Evolutionary conservation across 805 yeast species (phyloP), one percentile per base, ranked within the genome.

Genomic region (Scheffersomyces ergatensis): DNA sequence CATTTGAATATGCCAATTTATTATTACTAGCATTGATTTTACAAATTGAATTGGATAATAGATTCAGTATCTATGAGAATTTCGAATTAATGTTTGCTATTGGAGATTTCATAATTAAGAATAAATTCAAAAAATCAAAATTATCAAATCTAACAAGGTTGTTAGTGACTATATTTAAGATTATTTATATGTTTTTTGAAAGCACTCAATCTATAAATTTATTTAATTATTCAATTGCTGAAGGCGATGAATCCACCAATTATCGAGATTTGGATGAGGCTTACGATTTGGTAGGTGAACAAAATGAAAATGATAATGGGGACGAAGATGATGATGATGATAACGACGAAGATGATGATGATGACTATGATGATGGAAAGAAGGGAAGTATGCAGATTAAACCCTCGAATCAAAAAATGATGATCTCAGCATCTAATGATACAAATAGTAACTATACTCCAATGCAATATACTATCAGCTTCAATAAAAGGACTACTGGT

Each of bases 121-220:
- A 45, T 20, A 51, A 46, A 25, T 47, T 50, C 30, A 48, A 45
- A 27, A 39, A 46, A 17, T 54, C 54, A 21, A 57, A 50, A 17
- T 37, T 48, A 5, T 52, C 52, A 36, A 43, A 42, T 13, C 53
- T 62, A 19, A 50, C 63, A 3, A 56, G 54, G 14, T 54, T 54
- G 21, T 44, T 64, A 30, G 49, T 61, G 38, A 50, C 51, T 34
- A 53, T 52, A 23, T 65, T 72, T 53, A 58, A 46, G 43, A 62
- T 55, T 47, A 47, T 64, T 45, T 51, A 59, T 44, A 49, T 67
- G 13, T 67, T 73, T 39, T 77, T 61, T 50, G 69, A 61, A 43
- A 68, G 80, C 11, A 76, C 82, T 1, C 75, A 76, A 31, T 62
- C 74, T 1, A 70, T 78, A 30, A 78, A 74, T 49, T 49, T 65